Evolutionary conservation across 2,329 filamentous ascomycete species (phyloP).

Genomic region (Dactylonectria macrodidyma): DNA sequence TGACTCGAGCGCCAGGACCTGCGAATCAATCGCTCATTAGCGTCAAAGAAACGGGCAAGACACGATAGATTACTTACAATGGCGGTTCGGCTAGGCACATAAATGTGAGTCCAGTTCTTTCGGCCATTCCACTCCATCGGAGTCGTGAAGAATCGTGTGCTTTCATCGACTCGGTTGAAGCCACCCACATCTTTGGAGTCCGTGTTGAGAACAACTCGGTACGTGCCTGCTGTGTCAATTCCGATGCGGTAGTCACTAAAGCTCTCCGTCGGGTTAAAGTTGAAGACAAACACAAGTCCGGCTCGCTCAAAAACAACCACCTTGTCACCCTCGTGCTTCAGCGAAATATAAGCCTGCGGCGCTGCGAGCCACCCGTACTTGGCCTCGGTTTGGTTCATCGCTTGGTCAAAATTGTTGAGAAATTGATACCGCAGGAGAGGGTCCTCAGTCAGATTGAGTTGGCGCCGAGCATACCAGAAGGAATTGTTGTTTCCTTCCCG

Average conservation of each 20-base stretch:
- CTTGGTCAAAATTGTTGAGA: slow-evolving; percentile 92
- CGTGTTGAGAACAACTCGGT: slow-evolving; percentile 87
- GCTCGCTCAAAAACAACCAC: slow-evolving; percentile 95
- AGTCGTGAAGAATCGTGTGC: slow-evolving; percentile 93
- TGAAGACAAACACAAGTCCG: slow-evolving; percentile 94
- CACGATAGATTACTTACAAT: slow-evolving; percentile 71
- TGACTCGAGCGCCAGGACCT: slow-evolving; percentile 68
- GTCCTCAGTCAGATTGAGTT: slow-evolving; percentile 94
- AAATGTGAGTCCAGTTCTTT: slow-evolving; percentile 93
- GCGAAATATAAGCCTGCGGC: slow-evolving; percentile 89
- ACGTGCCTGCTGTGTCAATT: slow-evolving; percentile 87
- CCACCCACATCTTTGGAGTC: slow-evolving; percentile 86
- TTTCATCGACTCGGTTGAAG: slow-evolving; percentile 81
- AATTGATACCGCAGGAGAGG: slow-evolving; percentile 87
- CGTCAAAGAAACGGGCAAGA: not conserved
- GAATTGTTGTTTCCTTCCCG: slow-evolving; percentile 93
- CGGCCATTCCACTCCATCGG: slow-evolving; percentile 91
- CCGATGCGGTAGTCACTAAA: slow-evolving; percentile 95
- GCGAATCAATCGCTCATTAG: slow-evolving; percentile 14
- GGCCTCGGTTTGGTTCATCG: slow-evolving; percentile 90
- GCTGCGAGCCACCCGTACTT: slow-evolving; percentile 93
- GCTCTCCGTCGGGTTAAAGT: slow-evolving; percentile 89
- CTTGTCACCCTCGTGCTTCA: slow-evolving; percentile 96
- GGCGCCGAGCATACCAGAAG: slow-evolving; percentile 94
- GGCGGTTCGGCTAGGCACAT: slow-evolving; percentile 87